Base-by-base conservation (phyloP, 139 green algal genomes). In the Zygnema circumcarinatum region DNA sequence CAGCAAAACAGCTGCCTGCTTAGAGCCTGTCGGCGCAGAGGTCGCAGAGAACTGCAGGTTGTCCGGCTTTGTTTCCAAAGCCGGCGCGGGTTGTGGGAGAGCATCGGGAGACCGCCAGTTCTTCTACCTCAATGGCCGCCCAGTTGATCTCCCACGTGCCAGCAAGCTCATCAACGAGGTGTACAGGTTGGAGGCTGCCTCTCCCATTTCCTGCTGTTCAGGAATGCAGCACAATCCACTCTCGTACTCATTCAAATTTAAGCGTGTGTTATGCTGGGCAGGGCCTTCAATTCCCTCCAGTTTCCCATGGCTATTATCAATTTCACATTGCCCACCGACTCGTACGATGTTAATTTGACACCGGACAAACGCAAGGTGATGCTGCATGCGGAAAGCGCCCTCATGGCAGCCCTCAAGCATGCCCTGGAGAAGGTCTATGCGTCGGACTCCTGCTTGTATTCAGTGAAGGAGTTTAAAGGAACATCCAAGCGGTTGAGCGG, bases 291-390 rank as follows among this genome's bases (percentile, higher is more conserved):
- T 67, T 87, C 76, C 3, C 39, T 47, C 38, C 79, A 92, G n/a
- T 89, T 42, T 31, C 93, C 96, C 21, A 91, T 95, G 56, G 94
- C 93, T 0, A 85, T 97, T 31, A 72, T 99, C 11, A 75, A 96
- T 85, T 90, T 98, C 25, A 36, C 79, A 25, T 38, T 95, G 41
- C 91, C 92, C 7, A 62, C 85, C 11, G 85, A 92, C 29, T 41
- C 87, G 1, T 95, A 94, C 72, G 97, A 99, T 84, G 92, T 99
- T 38, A 99, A 99, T 81, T 94, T 99, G 0, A 98, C 97, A 1
- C 97, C 97, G 1, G 97, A 99, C 89, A 99, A 99, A 94, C 92
- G 97, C 38, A 95, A 94, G 68, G 94, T 92, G 62, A 85, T 93
- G 25, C 35, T 93, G 72, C 90, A 93, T 36, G 31, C 62, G 31